Conservation (phyloP, 345 rosid genomes). For the Salix purpurea region DNA sequence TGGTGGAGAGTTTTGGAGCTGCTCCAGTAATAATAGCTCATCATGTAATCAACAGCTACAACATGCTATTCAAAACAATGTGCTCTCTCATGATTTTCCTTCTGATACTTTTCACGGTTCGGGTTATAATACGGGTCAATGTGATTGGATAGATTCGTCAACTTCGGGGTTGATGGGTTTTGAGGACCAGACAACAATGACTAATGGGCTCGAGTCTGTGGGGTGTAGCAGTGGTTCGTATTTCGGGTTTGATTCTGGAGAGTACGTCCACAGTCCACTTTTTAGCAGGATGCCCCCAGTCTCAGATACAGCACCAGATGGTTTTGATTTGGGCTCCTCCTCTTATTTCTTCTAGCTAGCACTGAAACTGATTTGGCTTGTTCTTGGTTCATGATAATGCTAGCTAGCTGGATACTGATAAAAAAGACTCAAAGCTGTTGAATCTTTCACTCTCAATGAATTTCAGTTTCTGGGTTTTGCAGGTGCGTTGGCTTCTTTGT, state of each 20-base stretch:
- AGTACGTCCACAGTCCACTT: constrained; percentile 75
- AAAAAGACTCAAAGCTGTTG: neutral
- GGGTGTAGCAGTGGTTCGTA: constrained; percentile 17
- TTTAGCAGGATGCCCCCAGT: constrained; percentile 85
- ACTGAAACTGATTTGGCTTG: neutral
- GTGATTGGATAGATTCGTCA: neutral
- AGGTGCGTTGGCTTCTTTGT: neutral
- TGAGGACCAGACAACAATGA: constrained; percentile 13
- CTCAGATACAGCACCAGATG: constrained; percentile 56
- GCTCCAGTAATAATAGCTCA: neutral
- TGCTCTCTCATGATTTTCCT: constrained; percentile 55
- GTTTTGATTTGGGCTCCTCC: constrained; percentile 55
- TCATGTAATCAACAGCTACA: neutral
- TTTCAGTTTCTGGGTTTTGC: neutral
- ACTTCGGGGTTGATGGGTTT: constrained; percentile 19
- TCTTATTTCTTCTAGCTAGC: constrained; percentile 26
- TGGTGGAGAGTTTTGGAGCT: neutral
- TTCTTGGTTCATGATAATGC: neutral
- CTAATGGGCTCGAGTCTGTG: constrained; percentile 18
- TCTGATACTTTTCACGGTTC: constrained; percentile 13
- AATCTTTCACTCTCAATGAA: neutral
- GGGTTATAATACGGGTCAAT: constrained; percentile 14
- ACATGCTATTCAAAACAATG: constrained; percentile 2
- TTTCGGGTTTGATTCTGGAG: constrained; percentile 42
- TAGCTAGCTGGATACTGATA: neutral